Conservation (phyloP, 2,329 filamentous ascomycete genomes). For the Aspergillus novoparasiticus region DNA sequence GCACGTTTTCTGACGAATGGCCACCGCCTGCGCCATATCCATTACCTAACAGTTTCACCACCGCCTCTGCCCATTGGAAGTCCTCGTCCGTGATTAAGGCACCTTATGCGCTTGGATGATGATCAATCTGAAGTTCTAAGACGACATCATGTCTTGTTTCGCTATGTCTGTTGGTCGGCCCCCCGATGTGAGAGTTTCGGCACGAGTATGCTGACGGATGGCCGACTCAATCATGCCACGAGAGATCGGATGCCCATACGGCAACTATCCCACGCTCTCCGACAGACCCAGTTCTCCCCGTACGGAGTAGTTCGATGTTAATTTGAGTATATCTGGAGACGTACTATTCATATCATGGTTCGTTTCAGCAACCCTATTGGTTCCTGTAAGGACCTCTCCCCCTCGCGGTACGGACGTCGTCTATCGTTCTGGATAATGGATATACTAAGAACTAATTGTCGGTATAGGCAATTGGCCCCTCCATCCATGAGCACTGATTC, state of each 20-base stretch:
- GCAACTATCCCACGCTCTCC: background rate
- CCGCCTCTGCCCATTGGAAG: conserved; percentile 19
- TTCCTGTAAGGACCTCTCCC: background rate
- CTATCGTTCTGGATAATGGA: background rate
- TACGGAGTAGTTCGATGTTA: background rate
- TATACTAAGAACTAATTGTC: background rate
- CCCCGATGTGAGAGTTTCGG: conserved; percentile 16
- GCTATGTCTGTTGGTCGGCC: conserved; percentile 9
- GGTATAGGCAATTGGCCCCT: background rate
- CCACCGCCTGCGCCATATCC: conserved; percentile 19
- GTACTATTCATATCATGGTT: background rate
- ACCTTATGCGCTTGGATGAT: conserved; percentile 4
- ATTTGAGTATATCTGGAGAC: background rate
- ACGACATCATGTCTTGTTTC: background rate
- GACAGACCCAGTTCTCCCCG: background rate
- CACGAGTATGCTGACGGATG: conserved; percentile 12
- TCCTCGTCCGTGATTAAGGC: conserved; percentile 2
- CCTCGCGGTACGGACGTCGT: background rate
- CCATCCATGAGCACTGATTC: background rate
- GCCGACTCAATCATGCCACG: conserved; percentile 19
- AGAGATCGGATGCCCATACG: conserved; percentile 10
- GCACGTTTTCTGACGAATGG: conserved; percentile 27
- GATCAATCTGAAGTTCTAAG: conserved; percentile 9
- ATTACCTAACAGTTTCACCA: conserved; percentile 39
- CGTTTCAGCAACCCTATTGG: background rate